Evolutionary conservation across 2,329 filamentous ascomycete genomes (phyloP), one percentile per base, ranked within the genome.

Genomic region (Penicillium sp.): DNA sequence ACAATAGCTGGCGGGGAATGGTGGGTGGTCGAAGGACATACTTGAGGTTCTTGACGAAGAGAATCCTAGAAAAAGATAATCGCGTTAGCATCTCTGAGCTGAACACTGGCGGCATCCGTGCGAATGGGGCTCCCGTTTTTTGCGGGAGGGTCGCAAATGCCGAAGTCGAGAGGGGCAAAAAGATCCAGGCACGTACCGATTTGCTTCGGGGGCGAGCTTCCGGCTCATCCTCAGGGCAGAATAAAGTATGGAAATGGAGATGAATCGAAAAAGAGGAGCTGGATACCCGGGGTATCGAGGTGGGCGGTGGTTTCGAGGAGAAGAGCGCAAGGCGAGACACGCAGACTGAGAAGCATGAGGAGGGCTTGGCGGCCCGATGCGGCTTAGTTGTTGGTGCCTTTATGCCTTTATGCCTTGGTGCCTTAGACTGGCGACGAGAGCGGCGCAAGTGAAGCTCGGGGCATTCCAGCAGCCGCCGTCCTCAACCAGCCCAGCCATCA

Each of bases 21-120:
- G 40, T 37, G n/a, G 46, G 37, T 48, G 51, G 13, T 32, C 29
- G 12, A 13, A 8, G 36, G 36, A 78, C 81, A 64, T 77, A 95
- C 91, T 90, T 96, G 81, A 97, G 85, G 85, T 99, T 97, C 90
- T 97, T 97, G 71, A 97, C 93, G 85, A 97, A 97, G 82, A 99
- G 90, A 88, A 94, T 93, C 87, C 93, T 96, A 23, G 9, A 10
- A 29, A 3, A 20, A 15, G 9, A 42, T 17, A 32, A 36, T 30
- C 17, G 5, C 24, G 30, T 58, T 55, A 59, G 54, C 34, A 33
- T 33, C 39, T 24, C 23, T 26, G 34, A 43, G 17, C 7, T 7
- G 24, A 15, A 8, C 17, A 30, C 3, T 9, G 27, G 27, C 27
- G 12, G n/a, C 26, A 10, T 10, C 7, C 26, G 51, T 61, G 51